phyloP scores from a whole-genome alignment of 2,329 filamentous ascomycete genomes.

The Cryphonectria radicalis region DNA sequence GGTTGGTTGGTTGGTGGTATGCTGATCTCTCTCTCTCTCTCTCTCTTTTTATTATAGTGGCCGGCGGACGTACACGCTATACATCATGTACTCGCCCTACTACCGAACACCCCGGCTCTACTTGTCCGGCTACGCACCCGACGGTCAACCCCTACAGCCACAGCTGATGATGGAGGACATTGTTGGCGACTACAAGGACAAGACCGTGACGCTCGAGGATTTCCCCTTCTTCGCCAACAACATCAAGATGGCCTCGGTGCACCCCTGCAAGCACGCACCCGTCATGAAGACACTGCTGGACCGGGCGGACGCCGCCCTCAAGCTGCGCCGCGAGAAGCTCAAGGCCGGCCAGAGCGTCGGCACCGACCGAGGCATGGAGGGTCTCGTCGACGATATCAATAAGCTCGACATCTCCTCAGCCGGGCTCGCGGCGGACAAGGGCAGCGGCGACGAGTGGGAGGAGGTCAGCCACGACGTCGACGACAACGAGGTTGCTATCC shows the following conservation, averaged over 20 bases:
- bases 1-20: conserved; percentile 16
- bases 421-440: conserved; percentile 49
- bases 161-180: conserved; percentile 47
- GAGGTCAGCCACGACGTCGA: conserved; percentile 66
- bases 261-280: conserved; percentile 94
- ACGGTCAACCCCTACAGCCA: conserved; percentile 60
- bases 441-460: conserved; percentile 66
- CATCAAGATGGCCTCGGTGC: conserved; percentile 95
- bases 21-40: conserved; percentile 8
- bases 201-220: conserved; percentile 97
- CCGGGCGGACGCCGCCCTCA: conserved; percentile 89
- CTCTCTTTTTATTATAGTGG: conserved; percentile 56
- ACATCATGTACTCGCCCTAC: conserved; percentile 97
- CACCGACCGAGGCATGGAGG: conserved; percentile 72
- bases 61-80: conserved; percentile 92
- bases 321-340: conserved; percentile 83
- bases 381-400: conserved; percentile 79
- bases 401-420: conserved; percentile 61
- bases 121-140: conserved; percentile 83
- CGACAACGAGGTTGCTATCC: conserved; percentile 75
- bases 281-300: conserved; percentile 99
- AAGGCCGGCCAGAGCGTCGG: conserved; percentile 59
- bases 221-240: conserved; percentile 92
- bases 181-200: conserved; percentile 53
- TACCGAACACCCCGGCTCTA: conserved; percentile 96